phyloP scores from a whole-genome alignment of 805 yeast species.

The Huiozyma naganishii region DNA sequence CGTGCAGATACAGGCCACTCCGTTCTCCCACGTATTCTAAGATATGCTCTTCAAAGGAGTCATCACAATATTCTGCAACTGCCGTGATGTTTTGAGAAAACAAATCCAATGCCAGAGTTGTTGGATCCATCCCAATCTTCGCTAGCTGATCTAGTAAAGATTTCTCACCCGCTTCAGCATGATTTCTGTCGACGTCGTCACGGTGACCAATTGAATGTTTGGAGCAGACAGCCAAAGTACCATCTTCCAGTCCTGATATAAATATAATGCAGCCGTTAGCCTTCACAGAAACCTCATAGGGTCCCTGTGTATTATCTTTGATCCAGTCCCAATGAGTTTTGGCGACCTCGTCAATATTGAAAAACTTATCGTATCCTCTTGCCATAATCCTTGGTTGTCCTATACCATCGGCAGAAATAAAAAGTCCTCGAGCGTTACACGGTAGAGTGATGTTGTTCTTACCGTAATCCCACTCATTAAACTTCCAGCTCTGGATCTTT shows the following conservation, averaged over 20 bases:
- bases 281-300: conserved; percentile 70
- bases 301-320: conserved; percentile 47
- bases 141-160: conserved; percentile 47
- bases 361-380: conserved; percentile 92
- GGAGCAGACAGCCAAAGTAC: conserved; percentile 75
- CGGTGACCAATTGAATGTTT: conserved; percentile 78
- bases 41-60: conserved; percentile 86
- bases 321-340: conserved; percentile 42
- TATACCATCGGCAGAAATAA: conserved; percentile 33
- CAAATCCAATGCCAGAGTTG: conserved; percentile 47
- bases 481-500: conserved; percentile 55
- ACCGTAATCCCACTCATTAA: conserved; percentile 82
- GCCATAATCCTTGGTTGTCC: conserved; percentile 40
- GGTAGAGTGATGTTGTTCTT: conserved; percentile 48
- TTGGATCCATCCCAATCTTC: conserved; percentile 28
- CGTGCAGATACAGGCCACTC: conserved; percentile 86
- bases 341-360: conserved; percentile 60
- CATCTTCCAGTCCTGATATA: conserved; percentile 65
- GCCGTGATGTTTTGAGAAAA: conserved; percentile 56
- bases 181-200: conserved; percentile 46
- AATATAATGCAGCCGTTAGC: conserved; percentile 92
- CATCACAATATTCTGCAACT: conserved; percentile 89
- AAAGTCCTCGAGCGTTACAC: conserved; percentile 73
- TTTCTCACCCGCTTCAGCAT: conserved; percentile 61
- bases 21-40: conserved; percentile 53